These are phyloP conservation scores for Chamaecyparis obtusa DNA, from an alignment of 75 land plant genomes.

Conservation along the genomic window DNA sequence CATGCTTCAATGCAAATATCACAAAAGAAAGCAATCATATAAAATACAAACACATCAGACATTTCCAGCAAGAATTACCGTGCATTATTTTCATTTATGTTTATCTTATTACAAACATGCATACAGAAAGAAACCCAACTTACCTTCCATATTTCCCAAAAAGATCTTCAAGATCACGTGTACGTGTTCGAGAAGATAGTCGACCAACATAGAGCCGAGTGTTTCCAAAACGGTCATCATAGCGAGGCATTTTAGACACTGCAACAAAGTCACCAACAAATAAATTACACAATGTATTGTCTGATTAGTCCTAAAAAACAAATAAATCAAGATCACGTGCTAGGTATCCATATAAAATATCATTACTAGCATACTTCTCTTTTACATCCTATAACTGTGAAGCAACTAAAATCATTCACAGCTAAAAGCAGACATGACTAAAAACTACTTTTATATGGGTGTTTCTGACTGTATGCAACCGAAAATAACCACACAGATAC, in stretches of 20 bases:
- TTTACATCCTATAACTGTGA: too few relatives aligned
- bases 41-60: not conserved
- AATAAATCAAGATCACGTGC: not conserved
- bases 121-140: not conserved
- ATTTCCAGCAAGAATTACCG: not conserved
- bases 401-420: too few relatives aligned
- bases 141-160: constrained; percentile 96
- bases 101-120: not conserved
- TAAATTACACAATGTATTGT: not conserved
- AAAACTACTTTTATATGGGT: not conserved
- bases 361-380: not conserved
- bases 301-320: not conserved
- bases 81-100: not conserved
- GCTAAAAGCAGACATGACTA: not conserved
- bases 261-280: not conserved
- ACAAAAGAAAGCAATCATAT: not conserved
- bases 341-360: not conserved
- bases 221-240: constrained; percentile 59
- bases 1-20: not conserved
- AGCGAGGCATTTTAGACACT: constrained; percentile 51
- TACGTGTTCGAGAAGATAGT: constrained; percentile 65
- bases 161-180: constrained; percentile 77
- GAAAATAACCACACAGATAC: too few relatives aligned
- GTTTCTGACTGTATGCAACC: too few relatives aligned
- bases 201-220: constrained; percentile 86